phyloP scores from a whole-genome alignment of 768 basidiomycete genomes.

The Panaeolus cyanescens region DNA sequence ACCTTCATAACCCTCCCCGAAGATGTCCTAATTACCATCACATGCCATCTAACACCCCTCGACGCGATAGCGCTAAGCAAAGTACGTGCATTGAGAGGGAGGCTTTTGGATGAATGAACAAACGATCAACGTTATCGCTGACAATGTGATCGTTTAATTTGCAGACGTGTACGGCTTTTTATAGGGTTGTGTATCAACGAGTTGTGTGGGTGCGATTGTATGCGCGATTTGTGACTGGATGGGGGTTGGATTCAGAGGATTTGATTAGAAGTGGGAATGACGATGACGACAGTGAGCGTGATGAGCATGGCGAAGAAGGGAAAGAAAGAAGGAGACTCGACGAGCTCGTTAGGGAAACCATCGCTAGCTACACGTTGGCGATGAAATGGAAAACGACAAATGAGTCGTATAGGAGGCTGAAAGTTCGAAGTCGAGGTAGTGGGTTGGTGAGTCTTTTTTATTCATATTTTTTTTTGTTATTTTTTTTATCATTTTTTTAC shows the following conservation, averaged over 20 bases:
- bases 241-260: background rate
- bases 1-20: background rate
- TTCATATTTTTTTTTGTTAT: too few relatives aligned
- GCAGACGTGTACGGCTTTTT: background rate
- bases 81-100: background rate
- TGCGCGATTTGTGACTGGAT: background rate
- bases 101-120: too few relatives aligned
- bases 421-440: background rate
- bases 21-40: background rate
- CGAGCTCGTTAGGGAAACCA: background rate
- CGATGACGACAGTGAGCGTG: too few relatives aligned
- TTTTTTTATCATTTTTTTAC: too few relatives aligned
- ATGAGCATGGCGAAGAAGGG: background rate
- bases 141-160: background rate
- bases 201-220: background rate
- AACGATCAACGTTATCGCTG: background rate
- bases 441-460: too few relatives aligned
- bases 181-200: background rate
- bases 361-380: background rate
- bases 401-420: too few relatives aligned
- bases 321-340: background rate
- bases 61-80: background rate
- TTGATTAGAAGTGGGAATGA: background rate
- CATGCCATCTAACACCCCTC: background rate
- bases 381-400: too few relatives aligned